A percentile compares a stretch with the other conserved stretches of the same genome.
These are phyloP conservation scores for Balakata baccata DNA, from an alignment of 345 rosid genomes.

Conservation along the genomic window DNA sequence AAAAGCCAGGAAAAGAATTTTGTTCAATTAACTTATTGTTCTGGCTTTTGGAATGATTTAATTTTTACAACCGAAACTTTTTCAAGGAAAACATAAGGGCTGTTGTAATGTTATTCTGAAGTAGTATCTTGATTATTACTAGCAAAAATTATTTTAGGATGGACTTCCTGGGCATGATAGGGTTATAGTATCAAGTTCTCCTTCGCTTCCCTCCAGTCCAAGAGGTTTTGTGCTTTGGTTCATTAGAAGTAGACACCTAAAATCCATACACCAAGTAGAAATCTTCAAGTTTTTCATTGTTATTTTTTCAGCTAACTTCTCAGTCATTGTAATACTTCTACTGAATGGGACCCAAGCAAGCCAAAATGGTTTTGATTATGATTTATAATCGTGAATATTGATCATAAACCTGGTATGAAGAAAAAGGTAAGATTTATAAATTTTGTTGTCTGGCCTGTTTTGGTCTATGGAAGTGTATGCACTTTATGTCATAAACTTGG, in stretches of 20 bases:
- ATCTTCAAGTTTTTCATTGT: neutral
- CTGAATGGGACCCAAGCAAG: neutral
- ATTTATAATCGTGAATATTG: neutral
- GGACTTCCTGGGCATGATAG: neutral
- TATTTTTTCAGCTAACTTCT: neutral
- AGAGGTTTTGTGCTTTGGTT: neutral
- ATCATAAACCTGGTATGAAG: neutral
- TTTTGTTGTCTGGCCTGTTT: neutral
- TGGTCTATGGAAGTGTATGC: neutral
- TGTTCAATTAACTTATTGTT: neutral
- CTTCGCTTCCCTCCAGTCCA: no score
- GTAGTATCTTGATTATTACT: no score
- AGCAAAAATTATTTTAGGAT: neutral
- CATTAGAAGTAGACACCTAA: neutral
- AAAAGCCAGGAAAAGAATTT: neutral
- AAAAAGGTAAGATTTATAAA: neutral
- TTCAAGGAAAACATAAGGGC: neutral
- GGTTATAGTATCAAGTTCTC: neutral
- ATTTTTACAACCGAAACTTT: no score
- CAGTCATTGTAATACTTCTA: neutral
- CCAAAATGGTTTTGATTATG: neutral
- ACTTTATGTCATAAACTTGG: no score
- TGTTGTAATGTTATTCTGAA: neutral
- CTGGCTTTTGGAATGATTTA: neutral
- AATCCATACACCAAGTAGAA: no score